Percentiles rank a stretch among this genome's conserved stretches.
These are phyloP conservation scores for Dentipellis fragilis DNA, from an alignment of 768 basidiomycete genomes.

Conservation along the genomic window DNA sequence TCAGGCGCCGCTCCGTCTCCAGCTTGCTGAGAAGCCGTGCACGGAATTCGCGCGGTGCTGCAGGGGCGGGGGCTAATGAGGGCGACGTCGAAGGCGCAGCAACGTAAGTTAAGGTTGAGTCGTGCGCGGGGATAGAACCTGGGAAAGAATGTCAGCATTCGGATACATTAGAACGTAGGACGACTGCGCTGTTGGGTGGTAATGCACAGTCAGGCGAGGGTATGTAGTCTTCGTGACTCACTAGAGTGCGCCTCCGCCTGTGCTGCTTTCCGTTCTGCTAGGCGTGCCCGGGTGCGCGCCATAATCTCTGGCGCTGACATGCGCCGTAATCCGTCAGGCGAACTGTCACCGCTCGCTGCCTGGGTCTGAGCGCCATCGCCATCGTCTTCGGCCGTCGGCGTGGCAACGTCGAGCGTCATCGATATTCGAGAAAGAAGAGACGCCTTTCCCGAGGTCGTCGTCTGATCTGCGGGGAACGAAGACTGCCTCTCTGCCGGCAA, in stretches of 20 bases:
- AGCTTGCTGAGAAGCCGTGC: slow-evolving; percentile 32
- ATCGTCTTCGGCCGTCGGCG: not conserved
- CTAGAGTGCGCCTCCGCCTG: too few relatives aligned
- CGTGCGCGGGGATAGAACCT: not conserved
- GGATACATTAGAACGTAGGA: too few relatives aligned
- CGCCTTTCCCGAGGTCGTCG: too few relatives aligned
- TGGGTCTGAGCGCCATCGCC: too few relatives aligned
- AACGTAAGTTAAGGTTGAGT: not conserved
- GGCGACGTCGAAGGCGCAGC: not conserved
- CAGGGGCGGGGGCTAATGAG: not conserved
- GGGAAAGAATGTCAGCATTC: too few relatives aligned
- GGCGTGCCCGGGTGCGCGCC: slow-evolving; percentile 21
- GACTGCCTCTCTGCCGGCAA: too few relatives aligned
- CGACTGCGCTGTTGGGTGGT: too few relatives aligned
- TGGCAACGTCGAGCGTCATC: not conserved
- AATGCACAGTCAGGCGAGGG: too few relatives aligned
- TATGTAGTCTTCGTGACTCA: too few relatives aligned
- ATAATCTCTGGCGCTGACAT: slow-evolving; percentile 17
- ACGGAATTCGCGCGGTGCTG: slow-evolving; percentile 18
- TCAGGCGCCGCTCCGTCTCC: slow-evolving; percentile 30
- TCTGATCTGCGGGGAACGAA: too few relatives aligned
- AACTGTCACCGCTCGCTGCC: slow-evolving; percentile 1
- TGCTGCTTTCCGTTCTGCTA: slow-evolving; percentile 6
- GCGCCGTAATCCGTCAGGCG: slow-evolving; percentile 11
- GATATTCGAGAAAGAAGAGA: too few relatives aligned